A percentile compares a stretch with the other conserved stretches of the same genome.
Evolutionary conservation across 805 yeast species (phyloP).

Genomic region (Lipomyces anomalus): DNA sequence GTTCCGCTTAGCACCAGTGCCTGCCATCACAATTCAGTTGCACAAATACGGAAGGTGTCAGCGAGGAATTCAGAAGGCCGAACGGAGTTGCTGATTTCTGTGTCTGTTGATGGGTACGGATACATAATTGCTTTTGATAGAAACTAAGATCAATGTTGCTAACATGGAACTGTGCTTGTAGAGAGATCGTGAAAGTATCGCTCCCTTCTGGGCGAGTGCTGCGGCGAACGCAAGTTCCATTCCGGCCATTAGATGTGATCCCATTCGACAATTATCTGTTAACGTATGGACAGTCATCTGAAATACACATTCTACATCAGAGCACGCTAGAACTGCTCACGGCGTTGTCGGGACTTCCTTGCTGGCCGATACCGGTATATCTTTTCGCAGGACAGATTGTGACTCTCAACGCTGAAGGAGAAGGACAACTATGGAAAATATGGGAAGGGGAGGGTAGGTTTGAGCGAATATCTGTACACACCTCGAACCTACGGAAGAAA

Average conservation of each 20-base stretch:
- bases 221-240: slow-evolving; percentile 17
- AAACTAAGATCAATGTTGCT: too few relatives aligned
- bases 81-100: slow-evolving; percentile 18
- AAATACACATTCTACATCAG: slow-evolving; percentile 21
- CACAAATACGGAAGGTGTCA: slow-evolving; percentile 16
- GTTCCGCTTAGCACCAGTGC: slow-evolving; percentile 21
- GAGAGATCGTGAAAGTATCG: slow-evolving; percentile 22
- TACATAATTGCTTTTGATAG: neutral
- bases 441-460: slow-evolving; percentile 22
- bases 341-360: slow-evolving; percentile 17
- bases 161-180: neutral
- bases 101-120: slow-evolving; percentile 19
- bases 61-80: slow-evolving; percentile 23
- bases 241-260: slow-evolving; percentile 20
- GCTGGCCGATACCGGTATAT: slow-evolving; percentile 23
- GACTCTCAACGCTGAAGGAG: slow-evolving; percentile 18
- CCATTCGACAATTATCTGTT: slow-evolving; percentile 12
- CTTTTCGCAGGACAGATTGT: slow-evolving; percentile 22
- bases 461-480: slow-evolving; percentile 10
- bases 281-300: slow-evolving; percentile 21
- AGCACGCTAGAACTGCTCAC: slow-evolving; percentile 20
- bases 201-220: slow-evolving; percentile 24
- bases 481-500: too few relatives aligned
- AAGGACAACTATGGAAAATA: slow-evolving; percentile 21
- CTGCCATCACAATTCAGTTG: slow-evolving; percentile 16